Evolutionary conservation across 768 basidiomycete genomes (phyloP).

Genomic region (Rhodotorula kratochvilovae): DNA sequence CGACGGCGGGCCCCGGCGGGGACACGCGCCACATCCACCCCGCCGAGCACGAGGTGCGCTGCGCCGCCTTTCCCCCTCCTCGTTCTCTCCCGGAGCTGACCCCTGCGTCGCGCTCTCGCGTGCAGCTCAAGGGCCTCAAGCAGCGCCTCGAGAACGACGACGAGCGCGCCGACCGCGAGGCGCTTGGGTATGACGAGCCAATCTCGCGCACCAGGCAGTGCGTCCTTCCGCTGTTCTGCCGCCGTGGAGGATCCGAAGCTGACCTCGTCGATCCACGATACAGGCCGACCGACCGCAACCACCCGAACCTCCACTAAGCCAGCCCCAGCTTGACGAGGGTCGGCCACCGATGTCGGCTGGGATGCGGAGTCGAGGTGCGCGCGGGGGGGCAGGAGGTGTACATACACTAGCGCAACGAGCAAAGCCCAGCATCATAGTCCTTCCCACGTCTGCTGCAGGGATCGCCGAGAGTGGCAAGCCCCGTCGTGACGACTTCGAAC

Average conservation of each 20-base stretch:
- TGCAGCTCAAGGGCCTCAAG: slow-evolving; percentile 9
- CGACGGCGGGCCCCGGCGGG: slow-evolving; percentile 23
- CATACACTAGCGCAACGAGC: not conserved
- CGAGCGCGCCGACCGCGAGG: slow-evolving; percentile 24
- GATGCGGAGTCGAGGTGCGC: not conserved
- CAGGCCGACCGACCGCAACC: not conserved
- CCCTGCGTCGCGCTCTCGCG: too few relatives aligned
- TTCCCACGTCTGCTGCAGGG: not conserved
- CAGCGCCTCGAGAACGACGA: slow-evolving; percentile 29
- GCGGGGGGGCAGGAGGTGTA: not conserved
- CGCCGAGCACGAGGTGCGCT: slow-evolving; percentile 18
- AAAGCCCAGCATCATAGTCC: not conserved
- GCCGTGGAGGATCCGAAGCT: not conserved
- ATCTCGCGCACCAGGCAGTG: not conserved
- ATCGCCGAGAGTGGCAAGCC: too few relatives aligned
- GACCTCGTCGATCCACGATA: too few relatives aligned
- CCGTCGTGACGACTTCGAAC: too few relatives aligned
- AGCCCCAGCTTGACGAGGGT: too few relatives aligned
- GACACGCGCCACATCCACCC: slow-evolving; percentile 8
- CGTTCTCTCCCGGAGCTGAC: not conserved
- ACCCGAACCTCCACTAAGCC: too few relatives aligned
- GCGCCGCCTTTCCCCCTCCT: not conserved
- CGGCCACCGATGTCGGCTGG: too few relatives aligned
- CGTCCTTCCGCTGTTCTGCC: too few relatives aligned
- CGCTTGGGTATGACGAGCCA: slow-evolving; percentile 16